A percentile compares a stretch with the other conserved stretches of the same genome.
These are phyloP conservation scores for Emericellopsis terricola DNA, from an alignment of 495 filamentous ascomycete species.

Conservation along the genomic window DNA sequence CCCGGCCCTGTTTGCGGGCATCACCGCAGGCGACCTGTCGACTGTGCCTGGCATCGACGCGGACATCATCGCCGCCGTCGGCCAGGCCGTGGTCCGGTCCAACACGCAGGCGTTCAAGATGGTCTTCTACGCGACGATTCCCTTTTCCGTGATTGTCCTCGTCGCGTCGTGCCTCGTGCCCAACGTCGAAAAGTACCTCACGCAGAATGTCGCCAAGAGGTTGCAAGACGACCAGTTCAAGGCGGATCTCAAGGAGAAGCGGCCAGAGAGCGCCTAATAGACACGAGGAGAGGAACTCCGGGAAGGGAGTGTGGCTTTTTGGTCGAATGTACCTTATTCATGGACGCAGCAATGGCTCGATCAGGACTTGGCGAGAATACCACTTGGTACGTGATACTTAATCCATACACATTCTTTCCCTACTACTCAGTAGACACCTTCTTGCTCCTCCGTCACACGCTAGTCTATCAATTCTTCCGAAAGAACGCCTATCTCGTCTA, in stretches of 20 bases:
- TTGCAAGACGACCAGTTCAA: slow-evolving; percentile 7
- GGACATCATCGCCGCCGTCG: slow-evolving; percentile 15
- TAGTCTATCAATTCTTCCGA: too few species aligned
- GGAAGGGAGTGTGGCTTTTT: too few species aligned
- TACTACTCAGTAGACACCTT: too few species aligned
- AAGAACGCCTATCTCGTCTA: too few species aligned
- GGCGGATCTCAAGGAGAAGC: neutral
- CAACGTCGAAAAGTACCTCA: slow-evolving; percentile 13
- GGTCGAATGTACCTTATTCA: too few species aligned
- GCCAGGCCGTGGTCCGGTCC: slow-evolving; percentile 12
- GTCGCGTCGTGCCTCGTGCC: slow-evolving; percentile 14
- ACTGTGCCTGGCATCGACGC: slow-evolving; percentile 23
- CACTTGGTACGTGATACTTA: too few species aligned
- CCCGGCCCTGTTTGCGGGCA: slow-evolving; percentile 16
- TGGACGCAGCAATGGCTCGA: too few species aligned
- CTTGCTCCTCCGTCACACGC: too few species aligned
- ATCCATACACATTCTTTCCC: too few species aligned
- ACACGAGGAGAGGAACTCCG: too few species aligned
- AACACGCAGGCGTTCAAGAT: slow-evolving; percentile 18
- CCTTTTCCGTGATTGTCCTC: slow-evolving; percentile 19
- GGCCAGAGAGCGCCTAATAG: neutral
- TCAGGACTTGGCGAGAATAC: too few species aligned
- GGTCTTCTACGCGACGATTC: slow-evolving; percentile 23
- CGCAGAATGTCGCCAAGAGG: slow-evolving; percentile 14
- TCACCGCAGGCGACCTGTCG: slow-evolving; percentile 13